phyloP scores from a whole-genome alignment of 441 rosid species.

The Pelargonium australe region DNA sequence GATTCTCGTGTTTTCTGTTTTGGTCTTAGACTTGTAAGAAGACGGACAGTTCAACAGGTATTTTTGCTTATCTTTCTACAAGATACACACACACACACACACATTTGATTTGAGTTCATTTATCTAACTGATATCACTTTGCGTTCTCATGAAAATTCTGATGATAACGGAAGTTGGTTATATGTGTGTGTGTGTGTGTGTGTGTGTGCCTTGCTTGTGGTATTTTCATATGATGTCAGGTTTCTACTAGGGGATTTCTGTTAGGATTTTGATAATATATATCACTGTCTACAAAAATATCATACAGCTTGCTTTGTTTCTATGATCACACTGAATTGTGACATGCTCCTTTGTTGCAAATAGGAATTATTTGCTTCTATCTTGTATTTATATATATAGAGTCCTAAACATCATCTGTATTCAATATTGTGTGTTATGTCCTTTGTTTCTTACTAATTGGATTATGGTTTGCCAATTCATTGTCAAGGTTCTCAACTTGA shows the following conservation, averaged over 20 bases:
- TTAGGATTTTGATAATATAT: neutral
- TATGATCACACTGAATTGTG: neutral
- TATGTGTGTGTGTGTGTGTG: too few relatives aligned
- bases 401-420: neutral
- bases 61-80: neutral
- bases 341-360: neutral
- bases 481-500: slow-evolving; percentile 21
- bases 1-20: slow-evolving; percentile 22
- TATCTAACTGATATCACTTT: slow-evolving; percentile 1
- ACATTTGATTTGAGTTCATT: neutral
- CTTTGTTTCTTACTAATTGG: neutral
- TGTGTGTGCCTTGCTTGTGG: neutral
- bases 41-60: slow-evolving; percentile 18
- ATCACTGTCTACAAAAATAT: neutral
- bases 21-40: slow-evolving; percentile 21
- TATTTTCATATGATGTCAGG: neutral
- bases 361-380: neutral
- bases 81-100: too few relatives aligned
- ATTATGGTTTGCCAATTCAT: slow-evolving; percentile 9
- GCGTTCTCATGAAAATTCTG: neutral
- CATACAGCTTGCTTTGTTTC: too few relatives aligned
- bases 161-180: neutral
- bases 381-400: too few relatives aligned
- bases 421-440: neutral
- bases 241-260: neutral